A percentile compares a stretch with the other conserved stretches of the same genome.
These are phyloP conservation scores for Ophiosphaerella herpotricha DNA, from an alignment of 2,329 filamentous ascomycete genomes.

Conservation along the genomic window DNA sequence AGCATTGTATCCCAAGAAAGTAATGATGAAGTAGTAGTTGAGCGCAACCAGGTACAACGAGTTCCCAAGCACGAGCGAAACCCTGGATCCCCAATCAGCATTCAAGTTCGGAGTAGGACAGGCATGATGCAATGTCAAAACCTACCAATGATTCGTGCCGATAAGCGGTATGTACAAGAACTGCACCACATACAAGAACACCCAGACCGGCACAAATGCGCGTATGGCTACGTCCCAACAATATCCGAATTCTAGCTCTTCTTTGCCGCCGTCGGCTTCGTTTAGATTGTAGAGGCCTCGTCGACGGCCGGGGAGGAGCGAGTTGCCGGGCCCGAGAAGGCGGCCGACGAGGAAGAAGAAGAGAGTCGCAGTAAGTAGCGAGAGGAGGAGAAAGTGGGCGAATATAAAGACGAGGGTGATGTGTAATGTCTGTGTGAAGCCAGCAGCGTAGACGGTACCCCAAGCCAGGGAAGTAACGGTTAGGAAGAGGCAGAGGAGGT, in stretches of 20 bases:
- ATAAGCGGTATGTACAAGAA: constrained; percentile 69
- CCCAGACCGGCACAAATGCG: constrained; percentile 70
- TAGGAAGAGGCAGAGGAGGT: constrained; percentile 69
- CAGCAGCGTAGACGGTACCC: constrained; percentile 61
- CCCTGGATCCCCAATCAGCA: constrained; percentile 33
- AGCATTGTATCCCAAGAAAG: constrained; percentile 71
- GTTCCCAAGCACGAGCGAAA: constrained; percentile 66
- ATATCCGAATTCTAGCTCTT: constrained; percentile 71
- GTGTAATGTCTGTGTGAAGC: constrained; percentile 49
- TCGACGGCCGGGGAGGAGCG: constrained; percentile 56
- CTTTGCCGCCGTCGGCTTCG: constrained; percentile 53
- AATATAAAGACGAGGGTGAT: constrained; percentile 56
- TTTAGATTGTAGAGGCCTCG: constrained; percentile 63
- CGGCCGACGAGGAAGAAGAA: constrained; percentile 68
- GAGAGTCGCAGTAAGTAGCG: constrained; percentile 63
- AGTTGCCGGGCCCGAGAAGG: constrained; percentile 62
- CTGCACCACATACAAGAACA: constrained; percentile 69
- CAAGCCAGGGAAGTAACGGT: constrained; percentile 59
- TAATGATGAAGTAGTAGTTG: constrained; percentile 70
- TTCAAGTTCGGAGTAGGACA: background rate
- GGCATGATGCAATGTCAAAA: background rate
- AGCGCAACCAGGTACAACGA: constrained; percentile 68
- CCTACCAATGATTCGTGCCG: constrained; percentile 57
- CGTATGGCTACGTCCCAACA: constrained; percentile 72
- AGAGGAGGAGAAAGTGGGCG: constrained; percentile 65